phyloP scores from a whole-genome alignment of 1,284 basidiomycete species.

The Heterobasidion occidentale region DNA sequence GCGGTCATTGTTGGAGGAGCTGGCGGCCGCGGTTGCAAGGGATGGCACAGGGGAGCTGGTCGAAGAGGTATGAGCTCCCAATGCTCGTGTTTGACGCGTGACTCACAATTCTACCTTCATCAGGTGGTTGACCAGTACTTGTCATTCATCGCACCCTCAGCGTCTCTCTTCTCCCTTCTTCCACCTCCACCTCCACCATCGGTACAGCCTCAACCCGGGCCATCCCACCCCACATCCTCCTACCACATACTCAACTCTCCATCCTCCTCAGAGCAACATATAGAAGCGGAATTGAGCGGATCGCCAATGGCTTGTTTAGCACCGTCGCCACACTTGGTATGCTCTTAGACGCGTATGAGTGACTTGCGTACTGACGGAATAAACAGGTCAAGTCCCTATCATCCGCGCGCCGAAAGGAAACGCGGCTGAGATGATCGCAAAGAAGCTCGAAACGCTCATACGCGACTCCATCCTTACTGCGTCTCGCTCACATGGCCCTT shows the following conservation, averaged over 20 bases:
- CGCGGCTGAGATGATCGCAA: conserved; percentile 97
- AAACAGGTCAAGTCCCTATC: conserved; percentile 84
- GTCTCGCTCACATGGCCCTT: conserved; percentile 48
- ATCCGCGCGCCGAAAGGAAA: conserved; percentile 94
- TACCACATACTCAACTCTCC: conserved; percentile 94
- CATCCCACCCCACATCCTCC: conserved; percentile 32
- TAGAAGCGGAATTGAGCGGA: conserved; percentile 92
- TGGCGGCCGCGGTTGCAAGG: conserved; percentile 82
- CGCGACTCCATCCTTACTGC: conserved; percentile 87
- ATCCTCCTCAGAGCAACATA: conserved; percentile 81
- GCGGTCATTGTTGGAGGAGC: conserved; percentile 85
- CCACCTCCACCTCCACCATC: conserved; percentile 34
- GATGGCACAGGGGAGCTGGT: conserved; percentile 82
- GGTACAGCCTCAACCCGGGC: conserved; percentile 22
- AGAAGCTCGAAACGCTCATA: conserved; percentile 90
- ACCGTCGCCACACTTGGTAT: conserved; percentile 87
- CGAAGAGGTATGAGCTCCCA: conserved; percentile 50
- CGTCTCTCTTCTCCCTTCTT: conserved; percentile 90
- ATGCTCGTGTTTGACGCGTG: neutral
- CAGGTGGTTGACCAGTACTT: conserved; percentile 94
- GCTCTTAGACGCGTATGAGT: conserved; percentile 14
- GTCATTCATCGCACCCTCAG: conserved; percentile 92
- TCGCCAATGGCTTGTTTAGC: conserved; percentile 89
- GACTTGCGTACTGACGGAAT: neutral
- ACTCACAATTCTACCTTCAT: neutral